Evolutionary conservation across 441 rosid genomes (phyloP).

Genomic region (Populus hybrid): DNA sequence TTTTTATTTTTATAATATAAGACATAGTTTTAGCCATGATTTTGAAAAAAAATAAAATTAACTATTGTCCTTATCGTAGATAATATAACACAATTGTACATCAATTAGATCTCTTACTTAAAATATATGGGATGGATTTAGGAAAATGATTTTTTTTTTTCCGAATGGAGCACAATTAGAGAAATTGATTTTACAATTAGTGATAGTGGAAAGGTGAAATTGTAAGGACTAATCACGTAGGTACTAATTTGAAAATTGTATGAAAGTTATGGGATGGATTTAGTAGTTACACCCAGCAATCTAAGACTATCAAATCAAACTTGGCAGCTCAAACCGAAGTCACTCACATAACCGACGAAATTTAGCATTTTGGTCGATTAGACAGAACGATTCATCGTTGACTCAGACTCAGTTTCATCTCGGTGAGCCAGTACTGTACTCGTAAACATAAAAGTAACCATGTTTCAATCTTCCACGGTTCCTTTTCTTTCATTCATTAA

Average conservation of each 20-base stretch:
- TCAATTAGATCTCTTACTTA: background rate
- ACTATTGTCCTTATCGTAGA: background rate
- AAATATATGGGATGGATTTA: background rate
- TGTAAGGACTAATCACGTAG: background rate
- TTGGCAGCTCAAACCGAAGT: background rate
- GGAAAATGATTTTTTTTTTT: background rate
- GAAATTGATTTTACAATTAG: too few relatives aligned
- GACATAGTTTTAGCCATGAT: background rate
- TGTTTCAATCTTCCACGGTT: background rate
- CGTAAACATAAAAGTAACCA: background rate
- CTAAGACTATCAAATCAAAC: background rate
- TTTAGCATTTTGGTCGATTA: background rate
- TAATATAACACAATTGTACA: too few relatives aligned
- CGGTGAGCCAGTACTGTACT: constrained; percentile 16
- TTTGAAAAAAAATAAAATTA: background rate
- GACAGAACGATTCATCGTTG: background rate
- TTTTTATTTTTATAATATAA: too few relatives aligned
- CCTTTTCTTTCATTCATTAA: background rate
- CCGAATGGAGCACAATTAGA: background rate
- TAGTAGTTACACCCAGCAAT: background rate
- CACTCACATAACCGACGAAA: background rate
- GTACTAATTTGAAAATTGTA: background rate
- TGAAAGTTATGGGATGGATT: background rate
- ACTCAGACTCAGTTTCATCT: constrained; percentile 6
- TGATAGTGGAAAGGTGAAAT: background rate